Percentiles rank a stretch among this genome's conserved stretches.
Evolutionary conservation across 2,329 filamentous ascomycete species (phyloP).

Genomic region (Phoma sp.): DNA sequence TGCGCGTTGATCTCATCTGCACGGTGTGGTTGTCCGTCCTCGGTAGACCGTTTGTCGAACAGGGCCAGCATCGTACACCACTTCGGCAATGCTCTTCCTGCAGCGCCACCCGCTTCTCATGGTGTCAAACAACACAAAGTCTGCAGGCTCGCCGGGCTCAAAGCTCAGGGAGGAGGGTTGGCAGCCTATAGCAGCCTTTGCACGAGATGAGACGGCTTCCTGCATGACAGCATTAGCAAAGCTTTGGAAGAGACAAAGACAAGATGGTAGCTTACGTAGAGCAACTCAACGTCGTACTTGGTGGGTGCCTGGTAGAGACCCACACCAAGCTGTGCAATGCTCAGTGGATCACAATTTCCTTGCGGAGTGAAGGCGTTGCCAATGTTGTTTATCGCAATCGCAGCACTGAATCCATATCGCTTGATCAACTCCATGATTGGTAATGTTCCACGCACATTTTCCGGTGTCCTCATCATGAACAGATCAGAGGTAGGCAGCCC

Average conservation of each 20-base stretch:
- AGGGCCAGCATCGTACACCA: conserved; percentile 55
- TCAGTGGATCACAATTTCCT: conserved; percentile 71
- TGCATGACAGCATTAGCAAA: conserved; percentile 38
- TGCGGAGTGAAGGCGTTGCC: conserved; percentile 78
- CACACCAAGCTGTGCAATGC: conserved; percentile 59
- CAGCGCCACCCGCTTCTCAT: conserved; percentile 50
- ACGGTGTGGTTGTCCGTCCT: conserved; percentile 20
- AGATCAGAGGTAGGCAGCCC: conserved; percentile 75
- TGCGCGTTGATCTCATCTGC: neutral
- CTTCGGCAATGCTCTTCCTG: conserved; percentile 52
- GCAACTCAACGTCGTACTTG: conserved; percentile 62
- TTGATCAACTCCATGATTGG: conserved; percentile 68
- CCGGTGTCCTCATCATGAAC: conserved; percentile 70
- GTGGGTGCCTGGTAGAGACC: conserved; percentile 67
- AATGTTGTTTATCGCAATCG: conserved; percentile 74
- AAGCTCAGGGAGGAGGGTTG: conserved; percentile 40
- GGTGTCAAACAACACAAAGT: conserved; percentile 54
- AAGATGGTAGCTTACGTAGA: conserved; percentile 59
- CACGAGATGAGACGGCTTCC: conserved; percentile 58
- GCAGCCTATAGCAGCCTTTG: conserved; percentile 53
- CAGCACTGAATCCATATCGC: conserved; percentile 64
- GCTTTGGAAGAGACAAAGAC: neutral
- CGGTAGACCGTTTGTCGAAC: conserved; percentile 39
- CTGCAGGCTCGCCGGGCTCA: conserved; percentile 48
- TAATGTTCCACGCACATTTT: conserved; percentile 64